Base-by-base conservation (phyloP, 2,329 filamentous ascomycete genomes). In the Proliferodiscus dingleyae region DNA sequence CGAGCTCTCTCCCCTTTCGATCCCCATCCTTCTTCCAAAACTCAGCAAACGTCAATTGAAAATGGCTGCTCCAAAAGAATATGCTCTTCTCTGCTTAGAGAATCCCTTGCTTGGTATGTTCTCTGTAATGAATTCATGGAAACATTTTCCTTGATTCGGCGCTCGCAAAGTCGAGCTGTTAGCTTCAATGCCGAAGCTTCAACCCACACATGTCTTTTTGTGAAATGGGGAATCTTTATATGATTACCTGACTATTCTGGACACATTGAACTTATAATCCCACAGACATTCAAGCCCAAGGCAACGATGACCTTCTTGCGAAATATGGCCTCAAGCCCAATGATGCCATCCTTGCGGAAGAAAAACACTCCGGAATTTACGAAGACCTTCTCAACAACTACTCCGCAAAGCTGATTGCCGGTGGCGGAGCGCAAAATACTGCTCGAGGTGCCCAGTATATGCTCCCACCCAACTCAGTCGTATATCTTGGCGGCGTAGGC, bases 381-480 rank as follows among this genome's bases (percentile, higher is more conserved):
- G 90, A 97, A 66, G 93, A 98, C 64, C 80, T 97, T 58, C 80
- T 96, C 61, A 85, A 87, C 71, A 91, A 93, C 78, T 88, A 83
- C 72, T 81, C 93, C 61, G 91, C 91, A 54, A 94, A 95, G 73
- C 77, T 97, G 66, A 93, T 97, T 65, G 89, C 93, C 44, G 93
- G 93, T 56, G 93, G 93, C 63, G 93, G 93, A 46, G 93, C 93
- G 23, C 93, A 98, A 74, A 98, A 98, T 80, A 94, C 89, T 43
- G 91, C 93, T 59, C 85, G 93, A 64, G 93, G 93, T 59, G 93
- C 91, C 54, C 88, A 93, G 81, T 98, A 98, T 77, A 83, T 97
- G 56, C 88, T 98, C 46, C 83, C 88, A 24, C 74, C 85, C 50
- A 85, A 95, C 74, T 91, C 87, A 54, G 89, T 94, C 63, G 81